phyloP scores from a whole-genome alignment of 768 basidiomycete species.

The Coprinopsis strossmayeri region DNA sequence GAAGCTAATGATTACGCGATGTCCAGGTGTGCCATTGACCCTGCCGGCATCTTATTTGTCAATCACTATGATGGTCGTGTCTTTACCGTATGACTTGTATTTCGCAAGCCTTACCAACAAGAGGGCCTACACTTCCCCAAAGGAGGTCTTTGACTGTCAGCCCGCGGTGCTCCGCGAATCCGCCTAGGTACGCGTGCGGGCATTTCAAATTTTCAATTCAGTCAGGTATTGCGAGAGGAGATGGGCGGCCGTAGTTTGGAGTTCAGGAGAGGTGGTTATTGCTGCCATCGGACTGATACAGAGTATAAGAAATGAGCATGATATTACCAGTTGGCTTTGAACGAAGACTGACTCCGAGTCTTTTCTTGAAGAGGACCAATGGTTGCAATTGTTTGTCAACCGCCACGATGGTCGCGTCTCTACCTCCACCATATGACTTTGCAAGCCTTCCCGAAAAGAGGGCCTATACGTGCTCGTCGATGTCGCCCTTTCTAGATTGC shows the following conservation, averaged over 20 bases:
- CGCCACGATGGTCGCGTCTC: background rate
- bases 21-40: too few relatives aligned
- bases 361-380: too few relatives aligned
- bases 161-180: slow-evolving; percentile 21
- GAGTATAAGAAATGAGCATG: too few relatives aligned
- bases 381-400: background rate
- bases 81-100: too few relatives aligned
- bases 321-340: too few relatives aligned
- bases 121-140: background rate
- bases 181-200: slow-evolving; percentile 24
- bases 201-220: slow-evolving; percentile 15
- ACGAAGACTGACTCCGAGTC: too few relatives aligned
- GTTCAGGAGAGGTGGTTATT: slow-evolving; percentile 14
- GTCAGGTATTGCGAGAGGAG: slow-evolving; percentile 14
- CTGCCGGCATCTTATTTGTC: too few relatives aligned
- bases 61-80: too few relatives aligned
- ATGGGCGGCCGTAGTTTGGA: slow-evolving; percentile 16
- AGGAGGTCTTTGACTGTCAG: slow-evolving; percentile 12
- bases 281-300: slow-evolving; percentile 1
- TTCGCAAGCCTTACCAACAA: background rate
- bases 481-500: slow-evolving; percentile 18
- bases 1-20: too few relatives aligned
- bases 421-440: background rate
- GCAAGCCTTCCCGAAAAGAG: background rate
- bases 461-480: slow-evolving; percentile 17